These are phyloP conservation scores for Fagopyrum homotropicum DNA, from an alignment of 148 eudicot genomes.

Conservation along the genomic window DNA sequence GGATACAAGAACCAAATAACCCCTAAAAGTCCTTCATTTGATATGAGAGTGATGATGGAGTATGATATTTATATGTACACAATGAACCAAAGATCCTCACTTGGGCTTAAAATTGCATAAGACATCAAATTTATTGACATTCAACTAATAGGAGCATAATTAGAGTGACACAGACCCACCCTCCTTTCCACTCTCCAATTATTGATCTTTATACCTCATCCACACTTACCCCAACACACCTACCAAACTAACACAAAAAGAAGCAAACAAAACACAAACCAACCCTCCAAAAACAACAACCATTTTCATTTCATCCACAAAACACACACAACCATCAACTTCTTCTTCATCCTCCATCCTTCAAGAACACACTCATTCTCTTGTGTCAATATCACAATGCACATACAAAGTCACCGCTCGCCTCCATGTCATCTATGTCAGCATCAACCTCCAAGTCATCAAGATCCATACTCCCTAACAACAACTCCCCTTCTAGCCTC, in stretches of 20 bases:
- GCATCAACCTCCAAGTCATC: conserved; percentile 57
- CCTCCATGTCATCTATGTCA: conserved; percentile 52
- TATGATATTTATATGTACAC: not conserved
- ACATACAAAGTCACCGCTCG: conserved; percentile 56
- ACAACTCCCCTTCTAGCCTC: conserved; percentile 16
- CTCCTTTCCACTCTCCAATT: not conserved
- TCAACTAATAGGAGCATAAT: not conserved
- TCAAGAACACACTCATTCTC: not conserved
- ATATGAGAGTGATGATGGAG: not conserved
- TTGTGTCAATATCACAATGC: conserved; percentile 25
- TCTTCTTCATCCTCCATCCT: not conserved
- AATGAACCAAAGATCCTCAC: not conserved
- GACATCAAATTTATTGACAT: not conserved
- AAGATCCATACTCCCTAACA: conserved; percentile 52
- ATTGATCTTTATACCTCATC: conserved; percentile 2
- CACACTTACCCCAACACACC: not conserved
- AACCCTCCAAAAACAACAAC: not conserved
- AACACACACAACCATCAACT: not conserved
- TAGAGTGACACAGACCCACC: not conserved
- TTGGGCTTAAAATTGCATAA: not conserved
- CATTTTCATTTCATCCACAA: conserved; percentile 7
- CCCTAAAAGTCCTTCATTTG: not conserved
- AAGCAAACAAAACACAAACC: not conserved
- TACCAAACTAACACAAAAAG: conserved; percentile 5
- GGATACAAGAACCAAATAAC: no score